A percentile compares a stretch with the other conserved stretches of the same genome.
Conservation (phyloP, 1,139 yeast species). For the Hanseniaspora uvarum region DNA sequence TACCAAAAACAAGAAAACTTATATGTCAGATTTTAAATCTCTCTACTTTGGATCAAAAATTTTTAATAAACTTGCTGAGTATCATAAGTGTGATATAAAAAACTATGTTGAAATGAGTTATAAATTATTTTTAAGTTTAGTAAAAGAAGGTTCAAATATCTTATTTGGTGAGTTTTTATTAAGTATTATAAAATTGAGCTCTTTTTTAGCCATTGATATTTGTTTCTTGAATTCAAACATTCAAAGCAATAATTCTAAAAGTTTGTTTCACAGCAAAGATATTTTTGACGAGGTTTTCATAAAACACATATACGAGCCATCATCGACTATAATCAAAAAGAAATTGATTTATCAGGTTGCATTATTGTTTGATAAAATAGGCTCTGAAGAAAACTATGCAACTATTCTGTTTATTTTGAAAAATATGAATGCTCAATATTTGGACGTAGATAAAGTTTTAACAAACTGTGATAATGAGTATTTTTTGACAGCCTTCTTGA, state of each 20-base stretch:
- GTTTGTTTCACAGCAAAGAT: neutral
- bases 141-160: neutral
- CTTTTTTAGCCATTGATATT: neutral
- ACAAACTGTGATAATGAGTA: neutral
- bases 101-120: neutral
- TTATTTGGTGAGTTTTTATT: constrained; percentile 8
- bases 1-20: neutral
- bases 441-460: constrained; percentile 8
- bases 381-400: neutral
- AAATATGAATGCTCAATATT: constrained; percentile 7
- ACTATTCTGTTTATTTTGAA: constrained; percentile 3
- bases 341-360: neutral
- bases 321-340: constrained; percentile 7
- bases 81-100: neutral
- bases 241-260: neutral
- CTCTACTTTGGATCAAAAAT: constrained; percentile 14
- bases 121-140: neutral
- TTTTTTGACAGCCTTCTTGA: constrained; percentile 9
- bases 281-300: constrained; percentile 3
- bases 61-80: constrained; percentile 2
- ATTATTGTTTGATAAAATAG: neutral
- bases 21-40: neutral
- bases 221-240: neutral
- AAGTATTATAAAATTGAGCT: constrained; percentile 4
- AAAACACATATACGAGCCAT: neutral